Base-by-base conservation (phyloP, 2,329 filamentous ascomycete species). In the Sordariomycetes sp. region DNA sequence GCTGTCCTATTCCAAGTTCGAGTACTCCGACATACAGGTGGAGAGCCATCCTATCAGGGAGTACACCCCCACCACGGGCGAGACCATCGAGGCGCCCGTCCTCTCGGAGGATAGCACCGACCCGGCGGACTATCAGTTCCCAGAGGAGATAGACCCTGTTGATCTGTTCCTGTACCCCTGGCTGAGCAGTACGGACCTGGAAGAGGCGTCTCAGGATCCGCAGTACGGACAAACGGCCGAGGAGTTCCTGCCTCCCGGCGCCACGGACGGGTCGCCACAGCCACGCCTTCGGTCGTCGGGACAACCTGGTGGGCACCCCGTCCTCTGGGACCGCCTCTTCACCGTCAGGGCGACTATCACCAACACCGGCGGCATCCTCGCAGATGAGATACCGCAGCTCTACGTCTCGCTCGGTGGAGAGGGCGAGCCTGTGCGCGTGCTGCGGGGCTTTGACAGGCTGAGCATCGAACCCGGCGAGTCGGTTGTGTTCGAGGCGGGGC, bases 371-470 rank as follows among this genome's bases (percentile, higher is more conserved):
- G 65, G 70, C 0, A 63, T 83, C 0, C 76, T 71, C 1, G 87
- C 88, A 32, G 87, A 90, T 48, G 88, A 90, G 67, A 79, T 94
- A 1, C 79, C 85, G 0, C 89, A 94, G 76, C 72, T 91, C 16
- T 93, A 97, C 71, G 68, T 97, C 58, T 85, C 80, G 34, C 87
- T 95, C 2, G 93, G 92, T 55, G 91, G 90, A 0, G 80, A 87
- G 1, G 79, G 86, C 43, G 88, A 97, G 66, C 81, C 85, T 3
- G 71, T 76, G 3, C 74, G 79, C 28, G 77, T 85, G 2, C 83
- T 97, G 16, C 86, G 93, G 61, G 86, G 86, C 52, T 97, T 97
- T 66, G 89, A 95, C 60, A 83, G 90, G 53, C 71, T 96, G 60
- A 69, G 73, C 61, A 85, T 97, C 62, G 76, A 80, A 3, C 80